These are phyloP conservation scores for Pecoramyces ruminantium DNA, from an alignment of 192 early-diverging fungal genomes.

Conservation along the genomic window DNA sequence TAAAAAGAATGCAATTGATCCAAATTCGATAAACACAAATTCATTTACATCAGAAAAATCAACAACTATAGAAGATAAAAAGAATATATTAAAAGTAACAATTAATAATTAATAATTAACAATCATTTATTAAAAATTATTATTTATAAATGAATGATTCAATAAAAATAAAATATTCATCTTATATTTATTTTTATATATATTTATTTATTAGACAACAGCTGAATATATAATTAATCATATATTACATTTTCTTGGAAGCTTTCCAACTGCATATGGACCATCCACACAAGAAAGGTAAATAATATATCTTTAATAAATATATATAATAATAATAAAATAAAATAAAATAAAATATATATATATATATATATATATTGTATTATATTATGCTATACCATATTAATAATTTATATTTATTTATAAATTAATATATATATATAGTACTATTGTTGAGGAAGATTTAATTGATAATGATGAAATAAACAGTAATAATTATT, in stretches of 20 bases:
- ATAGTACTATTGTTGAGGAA: constrained; percentile 9
- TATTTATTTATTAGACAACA: neutral
- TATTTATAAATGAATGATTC: no score
- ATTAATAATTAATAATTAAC: no score
- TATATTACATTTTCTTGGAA: neutral
- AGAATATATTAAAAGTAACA: neutral
- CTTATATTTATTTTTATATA: no score
- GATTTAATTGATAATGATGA: neutral
- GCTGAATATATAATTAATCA: neutral
- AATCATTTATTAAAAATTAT: no score
- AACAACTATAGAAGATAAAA: neutral
- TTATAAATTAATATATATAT: constrained; percentile 6
- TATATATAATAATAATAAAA: constrained; percentile 12
- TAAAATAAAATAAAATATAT: constrained; percentile 7
- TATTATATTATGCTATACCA: no score
- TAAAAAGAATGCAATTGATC: neutral
- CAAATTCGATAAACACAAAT: neutral
- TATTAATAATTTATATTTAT: no score
- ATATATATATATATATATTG: no score
- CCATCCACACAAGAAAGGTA: constrained; percentile 13
- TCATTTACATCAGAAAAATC: neutral
- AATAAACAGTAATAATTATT: neutral
- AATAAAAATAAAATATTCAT: no score
- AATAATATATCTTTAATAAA: constrained; percentile 16
- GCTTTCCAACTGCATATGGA: constrained; percentile 3